These are phyloP conservation scores for Peniophora sp. DNA, from an alignment of 1,284 basidiomycete species.

Conservation along the genomic window DNA sequence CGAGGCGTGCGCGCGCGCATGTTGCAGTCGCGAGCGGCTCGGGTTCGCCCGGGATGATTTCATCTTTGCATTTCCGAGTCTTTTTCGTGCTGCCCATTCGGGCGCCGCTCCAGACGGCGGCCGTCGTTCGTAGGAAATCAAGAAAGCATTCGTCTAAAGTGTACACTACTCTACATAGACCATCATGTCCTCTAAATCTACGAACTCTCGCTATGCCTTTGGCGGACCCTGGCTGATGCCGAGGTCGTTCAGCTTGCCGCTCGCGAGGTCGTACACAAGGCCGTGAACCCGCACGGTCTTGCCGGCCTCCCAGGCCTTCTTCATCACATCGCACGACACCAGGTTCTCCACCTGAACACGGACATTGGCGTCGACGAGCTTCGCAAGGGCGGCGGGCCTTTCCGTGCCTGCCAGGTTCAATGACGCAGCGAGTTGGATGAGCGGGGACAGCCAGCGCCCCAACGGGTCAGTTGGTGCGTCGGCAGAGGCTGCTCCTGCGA, in stretches of 20 bases:
- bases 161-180: no score
- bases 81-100: neutral
- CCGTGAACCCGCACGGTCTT: constrained; percentile 75
- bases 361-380: constrained; percentile 74
- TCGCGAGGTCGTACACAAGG: constrained; percentile 75
- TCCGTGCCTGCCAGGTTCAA: constrained; percentile 34
- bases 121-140: no score
- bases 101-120: neutral
- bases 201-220: neutral
- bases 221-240: constrained; percentile 39
- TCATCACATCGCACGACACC: constrained; percentile 52
- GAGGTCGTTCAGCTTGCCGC: constrained; percentile 67
- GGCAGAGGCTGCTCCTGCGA: constrained; percentile 12
- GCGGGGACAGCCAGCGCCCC: constrained; percentile 66
- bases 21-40: constrained; percentile 4
- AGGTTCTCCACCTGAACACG: constrained; percentile 71
- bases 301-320: constrained; percentile 62
- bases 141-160: no score
- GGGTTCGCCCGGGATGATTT: constrained; percentile 4
- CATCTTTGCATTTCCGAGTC: neutral
- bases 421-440: constrained; percentile 48
- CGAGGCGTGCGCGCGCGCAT: neutral
- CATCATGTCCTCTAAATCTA: no score
- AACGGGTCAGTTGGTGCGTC: constrained; percentile 42
- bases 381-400: constrained; percentile 36